Evolutionary conservation across 352 stramenopile species (phyloP).

Genomic region (Pythium myriotylum): DNA sequence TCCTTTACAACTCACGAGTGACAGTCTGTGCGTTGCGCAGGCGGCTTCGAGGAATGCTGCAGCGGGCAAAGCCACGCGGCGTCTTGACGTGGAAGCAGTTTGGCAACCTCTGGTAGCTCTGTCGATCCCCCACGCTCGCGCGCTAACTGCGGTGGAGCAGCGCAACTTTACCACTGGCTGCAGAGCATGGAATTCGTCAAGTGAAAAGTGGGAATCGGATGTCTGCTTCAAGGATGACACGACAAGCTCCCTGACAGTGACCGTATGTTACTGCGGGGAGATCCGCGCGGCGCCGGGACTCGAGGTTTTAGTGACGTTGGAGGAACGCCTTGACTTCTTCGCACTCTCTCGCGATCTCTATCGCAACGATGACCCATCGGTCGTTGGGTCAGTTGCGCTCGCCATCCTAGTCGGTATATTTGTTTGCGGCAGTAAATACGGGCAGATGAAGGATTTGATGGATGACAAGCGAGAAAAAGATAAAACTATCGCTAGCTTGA

Average conservation of each 20-base stretch:
- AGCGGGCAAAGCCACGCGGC: slow-evolving; percentile 20
- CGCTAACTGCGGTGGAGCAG: slow-evolving; percentile 47
- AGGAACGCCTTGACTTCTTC: slow-evolving; percentile 71
- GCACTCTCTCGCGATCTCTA: slow-evolving; percentile 55
- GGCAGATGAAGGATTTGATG: slow-evolving; percentile 35
- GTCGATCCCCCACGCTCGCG: slow-evolving; percentile 49
- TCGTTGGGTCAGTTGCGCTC: slow-evolving; percentile 44
- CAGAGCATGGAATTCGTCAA: slow-evolving; percentile 48
- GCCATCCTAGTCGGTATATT: slow-evolving; percentile 46
- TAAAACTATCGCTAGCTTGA: slow-evolving; percentile 58
- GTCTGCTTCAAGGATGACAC: slow-evolving; percentile 66
- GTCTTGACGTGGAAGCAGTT: slow-evolving; percentile 5
- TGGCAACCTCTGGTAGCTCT: slow-evolving; percentile 51
- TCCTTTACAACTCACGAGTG: slow-evolving; percentile 36
- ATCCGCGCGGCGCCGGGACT: slow-evolving; percentile 30
- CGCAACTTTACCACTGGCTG: slow-evolving; percentile 68
- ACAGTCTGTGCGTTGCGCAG: slow-evolving; percentile 42
- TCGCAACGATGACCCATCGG: slow-evolving; percentile 58
- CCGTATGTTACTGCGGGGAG: slow-evolving; percentile 61
- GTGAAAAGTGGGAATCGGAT: slow-evolving; percentile 41
- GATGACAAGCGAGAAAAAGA: slow-evolving; percentile 54
- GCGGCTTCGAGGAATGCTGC: slow-evolving; percentile 12
- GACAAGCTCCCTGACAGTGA: slow-evolving; percentile 38
- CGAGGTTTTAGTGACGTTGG: slow-evolving; percentile 63
- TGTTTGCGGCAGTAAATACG: slow-evolving; percentile 31